Base-by-base conservation (phyloP, 2,329 filamentous ascomycete species). In the Hymenoscyphus fructigenus region DNA sequence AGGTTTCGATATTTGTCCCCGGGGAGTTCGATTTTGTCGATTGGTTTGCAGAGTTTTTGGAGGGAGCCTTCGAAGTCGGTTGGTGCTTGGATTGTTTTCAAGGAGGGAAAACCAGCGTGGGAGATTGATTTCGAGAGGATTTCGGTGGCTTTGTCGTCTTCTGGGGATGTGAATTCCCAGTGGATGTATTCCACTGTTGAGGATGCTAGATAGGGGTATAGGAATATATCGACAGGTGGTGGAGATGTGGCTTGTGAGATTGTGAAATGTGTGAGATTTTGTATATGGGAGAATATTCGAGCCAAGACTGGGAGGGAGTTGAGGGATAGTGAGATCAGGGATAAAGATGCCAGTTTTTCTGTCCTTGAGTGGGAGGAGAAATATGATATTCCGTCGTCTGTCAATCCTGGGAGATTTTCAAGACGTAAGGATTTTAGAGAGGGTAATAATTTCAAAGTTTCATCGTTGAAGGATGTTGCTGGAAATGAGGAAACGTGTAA, bases 31-130 rank as follows among this genome's bases (percentile, higher is more conserved):
- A 74, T 74, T 5, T 64, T 65, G n/a, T 68, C 63, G 20, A 65
- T 65, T 28, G 73, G 74, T 55, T 82, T 83, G 75, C 91, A 93
- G 1, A 92, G 81, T 1, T 80, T 78, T 76, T 93, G 91, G 67
- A 93, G 86, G 7, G 85, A 70, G 29, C 90, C 91, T 5, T 91
- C 84, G 1, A 88, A 84, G 68, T 93, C 91, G 64, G 86, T 86
- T 1, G 89, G 91, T 0, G 86, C 81, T 62, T 90, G 85, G 20
- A 93, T 77, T 1, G 74, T 78, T 10, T 78, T 79, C 10, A 93
- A 81, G 0, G 78, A 75, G 0, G 91, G 90, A 71, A 93, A 91
- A 0, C 86, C 86, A 4, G 79, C 78, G 1, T 83, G 82, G 5
- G 77, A 76, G 68, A 93, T 90, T 71, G 86, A 87, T 65, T 81